A percentile compares a stretch with the other conserved stretches of the same genome.
phyloP scores from a whole-genome alignment of 495 filamentous ascomycete species.

The Talaromyces ruber region DNA sequence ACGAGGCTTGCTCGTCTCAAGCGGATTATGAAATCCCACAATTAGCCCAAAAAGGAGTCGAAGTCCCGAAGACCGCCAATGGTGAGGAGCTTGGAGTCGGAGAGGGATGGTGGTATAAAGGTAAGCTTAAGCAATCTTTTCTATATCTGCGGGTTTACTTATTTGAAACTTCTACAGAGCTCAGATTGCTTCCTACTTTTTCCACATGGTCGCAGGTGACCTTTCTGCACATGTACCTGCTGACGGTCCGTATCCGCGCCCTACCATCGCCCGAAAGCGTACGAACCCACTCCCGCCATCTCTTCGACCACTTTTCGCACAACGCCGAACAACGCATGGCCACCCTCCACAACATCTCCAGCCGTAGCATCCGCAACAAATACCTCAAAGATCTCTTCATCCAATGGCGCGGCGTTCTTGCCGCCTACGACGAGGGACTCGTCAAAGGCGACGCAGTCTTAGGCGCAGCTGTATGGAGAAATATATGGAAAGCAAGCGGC shows the following conservation, averaged over 20 bases:
- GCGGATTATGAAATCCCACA: conserved; percentile 66
- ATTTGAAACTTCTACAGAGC: conserved; percentile 18
- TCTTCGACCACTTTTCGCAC: conserved; percentile 90
- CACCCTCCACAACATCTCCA: conserved; percentile 56
- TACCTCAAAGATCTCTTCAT: conserved; percentile 89
- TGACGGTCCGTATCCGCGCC: conserved; percentile 76
- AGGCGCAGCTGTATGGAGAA: conserved; percentile 86
- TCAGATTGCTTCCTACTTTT: conserved; percentile 74
- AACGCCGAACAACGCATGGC: conserved; percentile 84
- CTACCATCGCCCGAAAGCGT: conserved; percentile 52
- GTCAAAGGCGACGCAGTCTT: conserved; percentile 77
- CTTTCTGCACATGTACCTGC: conserved; percentile 89
- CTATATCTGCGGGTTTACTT: background rate
- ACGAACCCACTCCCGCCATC: conserved; percentile 60
- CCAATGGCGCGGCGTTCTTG: conserved; percentile 79
- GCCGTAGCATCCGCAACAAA: conserved; percentile 59
- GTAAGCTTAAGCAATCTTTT: conserved; percentile 37
- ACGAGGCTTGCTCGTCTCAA: conserved; percentile 65
- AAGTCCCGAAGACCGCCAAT: conserved; percentile 54
- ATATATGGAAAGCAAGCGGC: conserved; percentile 66
- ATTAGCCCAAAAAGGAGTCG: conserved; percentile 39
- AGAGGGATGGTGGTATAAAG: conserved; percentile 73
- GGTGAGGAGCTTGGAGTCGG: conserved; percentile 74
- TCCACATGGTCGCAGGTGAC: conserved; percentile 92
- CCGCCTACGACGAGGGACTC: conserved; percentile 82